phyloP scores from a whole-genome alignment of 2,329 filamentous ascomycete genomes.

The Macrophomina tecta region DNA sequence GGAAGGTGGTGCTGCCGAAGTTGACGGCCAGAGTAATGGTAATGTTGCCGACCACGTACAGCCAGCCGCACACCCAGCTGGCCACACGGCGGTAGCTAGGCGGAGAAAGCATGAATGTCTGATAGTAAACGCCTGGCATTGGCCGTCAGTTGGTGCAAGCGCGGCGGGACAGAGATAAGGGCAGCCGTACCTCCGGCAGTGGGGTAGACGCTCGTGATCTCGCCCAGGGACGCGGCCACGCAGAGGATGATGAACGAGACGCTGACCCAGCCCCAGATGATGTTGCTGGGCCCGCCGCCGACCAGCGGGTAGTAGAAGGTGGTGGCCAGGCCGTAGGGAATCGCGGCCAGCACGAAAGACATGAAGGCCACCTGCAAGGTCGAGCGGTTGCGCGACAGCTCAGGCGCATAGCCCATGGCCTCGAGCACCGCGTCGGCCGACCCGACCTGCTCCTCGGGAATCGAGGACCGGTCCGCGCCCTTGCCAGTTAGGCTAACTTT shows the following conservation, averaged over 20 bases:
- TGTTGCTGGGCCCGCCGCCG: slow-evolving; percentile 70
- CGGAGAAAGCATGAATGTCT: slow-evolving; percentile 75
- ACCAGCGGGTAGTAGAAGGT: slow-evolving; percentile 71
- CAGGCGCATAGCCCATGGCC: slow-evolving; percentile 70
- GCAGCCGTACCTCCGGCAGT: slow-evolving; percentile 66
- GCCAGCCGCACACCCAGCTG: slow-evolving; percentile 77
- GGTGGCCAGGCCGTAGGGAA: slow-evolving; percentile 75
- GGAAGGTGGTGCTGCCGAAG: slow-evolving; percentile 68
- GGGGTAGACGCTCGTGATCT: slow-evolving; percentile 77
- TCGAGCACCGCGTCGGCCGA: slow-evolving; percentile 50
- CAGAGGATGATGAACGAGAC: slow-evolving; percentile 74
- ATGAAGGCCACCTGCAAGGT: slow-evolving; percentile 75
- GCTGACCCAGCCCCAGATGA: slow-evolving; percentile 75
- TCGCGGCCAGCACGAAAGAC: slow-evolving; percentile 77
- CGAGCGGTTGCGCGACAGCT: slow-evolving; percentile 68
- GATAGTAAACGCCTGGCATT: slow-evolving; percentile 67
- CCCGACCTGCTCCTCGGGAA: slow-evolving; percentile 6
- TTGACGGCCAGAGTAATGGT: slow-evolving; percentile 84
- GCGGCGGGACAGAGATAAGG: not conserved
- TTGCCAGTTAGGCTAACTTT: slow-evolving; percentile 17
- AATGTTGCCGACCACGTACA: slow-evolving; percentile 79
- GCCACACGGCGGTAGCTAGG: slow-evolving; percentile 65
- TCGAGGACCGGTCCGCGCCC: slow-evolving; percentile 6
- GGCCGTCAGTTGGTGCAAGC: slow-evolving; percentile 1
- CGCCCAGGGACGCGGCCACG: slow-evolving; percentile 72